Evolutionary conservation across 495 filamentous ascomycete species (phyloP), one percentile per base, ranked within the genome.

Genomic region (Bacidia rubella): DNA sequence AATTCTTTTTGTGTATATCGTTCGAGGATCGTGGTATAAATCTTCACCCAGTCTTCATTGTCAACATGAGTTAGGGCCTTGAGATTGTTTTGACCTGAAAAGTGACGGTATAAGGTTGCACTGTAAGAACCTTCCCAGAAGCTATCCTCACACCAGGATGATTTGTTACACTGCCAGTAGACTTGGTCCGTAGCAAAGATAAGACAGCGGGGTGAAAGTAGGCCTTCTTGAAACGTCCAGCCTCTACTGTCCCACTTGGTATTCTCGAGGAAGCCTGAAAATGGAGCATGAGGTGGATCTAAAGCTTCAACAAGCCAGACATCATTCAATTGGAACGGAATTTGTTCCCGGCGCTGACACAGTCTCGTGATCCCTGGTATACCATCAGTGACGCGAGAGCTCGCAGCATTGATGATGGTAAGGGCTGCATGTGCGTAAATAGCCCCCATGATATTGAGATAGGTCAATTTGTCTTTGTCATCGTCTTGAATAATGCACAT

Each of bases 401-500:
- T 35, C 29, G 15, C 29, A 7, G 29, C 29, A 35, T 7, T 5
- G 29, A 35, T 35, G 29, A 58, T 53, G 25, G 27, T 58, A 32
- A 57, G 20, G 24, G 24, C 21, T 7, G 59, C 55, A 23, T 39
- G 27, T 43, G 41, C 39, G 40, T 58, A 51, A 17, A 54, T 53
- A n/a, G 47, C 27, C 12, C 50, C 41, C 54, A 47, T 54, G n/a
- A 40, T 54, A 23, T 45, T 25, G 3, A 41, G n/a, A 38, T 60
- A 41, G 12, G 23, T 11, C 20, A 25, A 25, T 41, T 39, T 57
- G 19, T 62, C 54, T 25, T 57, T 40, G 26, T 24, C 17, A 23
- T 32, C 32, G 35, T 71, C 66, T 57, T 74, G 70, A 17, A 71
- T 56, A 41, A 72, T 72, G 55, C 68, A 71, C 1, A 72, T 54